Percentiles rank a stretch among this genome's conserved stretches.
Conservation (phyloP, 257 asterid genomes). For the Verbena officinalis region DNA sequence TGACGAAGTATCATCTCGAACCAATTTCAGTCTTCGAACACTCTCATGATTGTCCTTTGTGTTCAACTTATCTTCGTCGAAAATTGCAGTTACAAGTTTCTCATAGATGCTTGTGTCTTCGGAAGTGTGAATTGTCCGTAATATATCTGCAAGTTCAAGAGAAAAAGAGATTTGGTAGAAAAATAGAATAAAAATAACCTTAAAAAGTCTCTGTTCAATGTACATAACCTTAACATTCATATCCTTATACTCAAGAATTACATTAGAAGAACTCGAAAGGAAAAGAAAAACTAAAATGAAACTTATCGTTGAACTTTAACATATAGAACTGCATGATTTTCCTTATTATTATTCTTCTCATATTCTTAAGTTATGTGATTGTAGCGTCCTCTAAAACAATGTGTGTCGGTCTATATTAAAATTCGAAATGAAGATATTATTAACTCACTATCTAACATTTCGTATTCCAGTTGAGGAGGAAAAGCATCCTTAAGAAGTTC, state of each 20-base stretch:
- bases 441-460: slow-evolving; percentile 82
- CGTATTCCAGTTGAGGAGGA: slow-evolving; percentile 94
- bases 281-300: not conserved
- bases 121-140: slow-evolving; percentile 75
- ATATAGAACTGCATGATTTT: too few species aligned
- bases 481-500: slow-evolving; percentile 91
- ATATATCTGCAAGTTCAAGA: slow-evolving; percentile 59
- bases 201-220: slow-evolving; percentile 16
- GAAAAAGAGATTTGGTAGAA: slow-evolving; percentile 24
- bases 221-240: slow-evolving; percentile 15
- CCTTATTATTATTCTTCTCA: too few species aligned
- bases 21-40: slow-evolving; percentile 58
- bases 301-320: too few species aligned
- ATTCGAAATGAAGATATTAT: slow-evolving; percentile 14
- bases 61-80: slow-evolving; percentile 63
- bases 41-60: slow-evolving; percentile 52
- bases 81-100: slow-evolving; percentile 77
- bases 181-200: slow-evolving; percentile 26
- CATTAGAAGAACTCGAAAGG: slow-evolving; percentile 9
- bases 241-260: slow-evolving; percentile 1
- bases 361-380: too few species aligned
- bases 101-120: slow-evolving; percentile 78
- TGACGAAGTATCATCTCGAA: slow-evolving; percentile 59
- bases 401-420: slow-evolving; percentile 10
- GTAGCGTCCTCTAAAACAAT: too few species aligned